Evolutionary conservation across 192 early-diverging fungal species (phyloP).

Genomic region (Cladochytrium replicatum): DNA sequence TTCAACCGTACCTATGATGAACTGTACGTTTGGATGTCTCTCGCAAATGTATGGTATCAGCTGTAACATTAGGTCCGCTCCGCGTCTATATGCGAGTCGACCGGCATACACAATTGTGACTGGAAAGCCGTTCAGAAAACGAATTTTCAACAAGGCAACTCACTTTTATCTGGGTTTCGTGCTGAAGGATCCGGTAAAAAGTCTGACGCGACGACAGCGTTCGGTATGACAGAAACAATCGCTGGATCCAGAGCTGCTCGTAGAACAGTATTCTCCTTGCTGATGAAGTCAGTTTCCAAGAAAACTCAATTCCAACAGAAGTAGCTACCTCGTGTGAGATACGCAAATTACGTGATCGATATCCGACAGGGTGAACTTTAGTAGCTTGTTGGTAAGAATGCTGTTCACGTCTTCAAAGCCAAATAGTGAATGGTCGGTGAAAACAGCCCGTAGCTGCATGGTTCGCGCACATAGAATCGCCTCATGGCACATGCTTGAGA

Average conservation of each 20-base stretch:
- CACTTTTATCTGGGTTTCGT: slow-evolving; percentile 66
- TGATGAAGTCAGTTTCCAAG: slow-evolving; percentile 13
- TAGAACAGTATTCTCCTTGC: slow-evolving; percentile 98
- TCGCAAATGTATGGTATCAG: slow-evolving; percentile 88
- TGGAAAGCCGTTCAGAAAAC: slow-evolving; percentile 8
- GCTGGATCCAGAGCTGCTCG: slow-evolving; percentile 81
- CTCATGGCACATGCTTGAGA: slow-evolving; percentile 90
- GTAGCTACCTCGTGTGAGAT: slow-evolving; percentile 77
- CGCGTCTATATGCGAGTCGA: slow-evolving; percentile 89
- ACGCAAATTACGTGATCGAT: slow-evolving; percentile 97
- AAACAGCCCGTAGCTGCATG: slow-evolving; percentile 86
- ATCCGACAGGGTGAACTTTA: slow-evolving; percentile 95
- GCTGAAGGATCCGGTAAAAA: slow-evolving; percentile 73
- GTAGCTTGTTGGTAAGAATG: slow-evolving; percentile 91
- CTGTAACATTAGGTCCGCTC: slow-evolving; percentile 82
- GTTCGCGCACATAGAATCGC: slow-evolving; percentile 90
- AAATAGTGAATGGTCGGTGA: slow-evolving; percentile 96
- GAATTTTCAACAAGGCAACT: slow-evolving; percentile 6
- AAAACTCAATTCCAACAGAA: background rate
- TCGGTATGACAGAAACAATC: slow-evolving; percentile 91
- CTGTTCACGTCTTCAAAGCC: slow-evolving; percentile 90
- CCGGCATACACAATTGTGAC: slow-evolving; percentile 91
- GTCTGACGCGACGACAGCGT: slow-evolving; percentile 89
- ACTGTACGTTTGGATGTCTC: slow-evolving; percentile 66
- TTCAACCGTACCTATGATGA: slow-evolving; percentile 66